phyloP scores from a whole-genome alignment of 1,284 basidiomycete genomes.

The Cryptococcus sp. region DNA sequence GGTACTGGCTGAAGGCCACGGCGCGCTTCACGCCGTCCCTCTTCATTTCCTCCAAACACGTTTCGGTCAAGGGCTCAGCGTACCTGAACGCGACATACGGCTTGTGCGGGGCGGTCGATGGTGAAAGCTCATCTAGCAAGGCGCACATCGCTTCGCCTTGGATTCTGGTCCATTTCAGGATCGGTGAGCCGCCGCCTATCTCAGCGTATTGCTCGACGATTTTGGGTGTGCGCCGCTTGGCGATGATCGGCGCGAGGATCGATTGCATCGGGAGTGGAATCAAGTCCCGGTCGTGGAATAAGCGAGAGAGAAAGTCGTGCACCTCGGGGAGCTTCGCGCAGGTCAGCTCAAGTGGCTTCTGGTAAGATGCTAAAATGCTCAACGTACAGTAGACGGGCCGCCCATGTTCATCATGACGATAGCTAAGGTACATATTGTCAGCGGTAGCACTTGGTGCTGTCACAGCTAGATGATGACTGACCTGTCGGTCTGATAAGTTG shows the following conservation, averaged over 20 bases:
- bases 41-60: conserved; percentile 80
- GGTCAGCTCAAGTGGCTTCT: not conserved
- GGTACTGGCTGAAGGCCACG: conserved; percentile 97
- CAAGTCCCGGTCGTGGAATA: conserved; percentile 93
- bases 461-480: not conserved
- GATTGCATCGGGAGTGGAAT: conserved; percentile 94
- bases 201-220: conserved; percentile 93
- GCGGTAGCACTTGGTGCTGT: not conserved
- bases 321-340: conserved; percentile 72
- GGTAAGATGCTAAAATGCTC: not conserved
- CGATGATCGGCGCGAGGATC: conserved; percentile 83
- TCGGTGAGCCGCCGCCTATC: conserved; percentile 98
- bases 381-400: conserved; percentile 81
- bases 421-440: conserved; percentile 57
- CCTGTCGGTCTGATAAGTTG: conserved; percentile 15
- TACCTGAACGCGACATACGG: conserved; percentile 94
- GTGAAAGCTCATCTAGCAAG: conserved; percentile 89
- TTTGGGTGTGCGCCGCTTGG: conserved; percentile 84
- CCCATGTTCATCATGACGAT: conserved; percentile 99
- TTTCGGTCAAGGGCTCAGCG: conserved; percentile 83
- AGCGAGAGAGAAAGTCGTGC: conserved; percentile 84
- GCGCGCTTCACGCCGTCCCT: conserved; percentile 89
- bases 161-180: conserved; percentile 81
- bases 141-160: conserved; percentile 90
- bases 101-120: conserved; percentile 92